Evolutionary conservation across 306 rosid species (phyloP), one percentile per base, ranked within the genome.

Genomic region (Lathyrus aphaca): DNA sequence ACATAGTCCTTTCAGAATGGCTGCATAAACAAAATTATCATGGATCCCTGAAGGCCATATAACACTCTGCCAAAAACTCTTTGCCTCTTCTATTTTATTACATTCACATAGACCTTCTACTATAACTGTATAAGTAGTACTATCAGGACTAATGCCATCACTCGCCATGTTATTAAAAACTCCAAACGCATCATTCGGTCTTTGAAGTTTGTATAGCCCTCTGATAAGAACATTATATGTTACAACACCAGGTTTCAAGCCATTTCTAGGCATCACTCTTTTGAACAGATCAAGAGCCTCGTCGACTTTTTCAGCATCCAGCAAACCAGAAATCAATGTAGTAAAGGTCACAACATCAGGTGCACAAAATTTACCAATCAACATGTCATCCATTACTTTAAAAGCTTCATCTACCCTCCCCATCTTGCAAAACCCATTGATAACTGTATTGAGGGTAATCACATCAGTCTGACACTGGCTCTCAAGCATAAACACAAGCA

Each of bases 261-360:
- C 86, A 53, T 69, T 82, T 76, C 88, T 76, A 4, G 84, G 91
- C 91, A 88, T 88, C 71, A 79, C 60, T 14, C 64, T 70, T 38
- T 61, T 44, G 30, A 88, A 67, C 18, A 88, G 23, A 76, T 77
- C 80, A 56, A 86, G 70, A 43, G 90, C 92, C 56, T 90, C 98
- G 56, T 49, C 11, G 30, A 83, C 80, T 87, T 77, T 87, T 67
- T 86, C 90, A 66, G 81, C 79, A 37, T 78, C 75, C 53, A 93
- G 62, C 58, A 93, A 64, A 65, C 97, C 94, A 77, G 72, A 79
- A 57, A 90, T 81, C 51, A 84, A 66, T 8, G 91, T 85, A 35
- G 98, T 93, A 83, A 88, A 93, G 64, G 90, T 85, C 73, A 93
- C 94, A 23, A 62, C 74, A 81, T 93, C 87, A 40, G 91, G 98